Evolutionary conservation across 2,329 filamentous ascomycete genomes (phyloP).

Genomic region (Zymoseptoria pseudotritici): DNA sequence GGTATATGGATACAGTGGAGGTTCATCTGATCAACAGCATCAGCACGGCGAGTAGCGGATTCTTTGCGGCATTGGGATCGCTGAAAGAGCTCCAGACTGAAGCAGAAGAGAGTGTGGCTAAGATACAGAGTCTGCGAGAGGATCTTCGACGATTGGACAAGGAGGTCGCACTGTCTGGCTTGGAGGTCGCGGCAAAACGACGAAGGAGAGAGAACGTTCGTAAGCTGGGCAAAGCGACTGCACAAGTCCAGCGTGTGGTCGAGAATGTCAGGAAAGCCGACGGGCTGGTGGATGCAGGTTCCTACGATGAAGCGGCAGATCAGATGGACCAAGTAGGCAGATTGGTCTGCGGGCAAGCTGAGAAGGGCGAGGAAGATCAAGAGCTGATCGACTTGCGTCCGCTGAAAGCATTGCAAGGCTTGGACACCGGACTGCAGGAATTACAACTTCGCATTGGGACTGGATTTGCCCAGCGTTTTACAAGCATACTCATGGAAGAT

Average conservation of each 20-base stretch:
- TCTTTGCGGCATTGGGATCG: constrained; percentile 89
- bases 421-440: constrained; percentile 67
- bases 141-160: constrained; percentile 76
- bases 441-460: constrained; percentile 77
- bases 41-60: constrained; percentile 88
- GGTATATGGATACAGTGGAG: constrained; percentile 99
- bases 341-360: constrained; percentile 66
- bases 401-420: constrained; percentile 70
- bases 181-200: constrained; percentile 79
- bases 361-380: constrained; percentile 29
- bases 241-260: constrained; percentile 74
- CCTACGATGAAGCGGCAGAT: constrained; percentile 72
- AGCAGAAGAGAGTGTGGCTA: constrained; percentile 79
- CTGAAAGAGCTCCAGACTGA: constrained; percentile 86
- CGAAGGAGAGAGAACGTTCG: constrained; percentile 75
- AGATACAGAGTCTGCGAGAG: constrained; percentile 71
- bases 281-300: constrained; percentile 70
- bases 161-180: constrained; percentile 75
- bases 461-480: constrained; percentile 74
- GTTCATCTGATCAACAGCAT: constrained; percentile 95
- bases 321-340: constrained; percentile 70
- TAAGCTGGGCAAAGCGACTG: constrained; percentile 72
- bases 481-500: constrained; percentile 70
- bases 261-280: constrained; percentile 70
- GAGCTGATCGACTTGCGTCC: constrained; percentile 61